Percentiles rank a stretch among this genome's conserved stretches.
phyloP scores from a whole-genome alignment of 371 early-diverging fungal species.

The Modicella reniformis region DNA sequence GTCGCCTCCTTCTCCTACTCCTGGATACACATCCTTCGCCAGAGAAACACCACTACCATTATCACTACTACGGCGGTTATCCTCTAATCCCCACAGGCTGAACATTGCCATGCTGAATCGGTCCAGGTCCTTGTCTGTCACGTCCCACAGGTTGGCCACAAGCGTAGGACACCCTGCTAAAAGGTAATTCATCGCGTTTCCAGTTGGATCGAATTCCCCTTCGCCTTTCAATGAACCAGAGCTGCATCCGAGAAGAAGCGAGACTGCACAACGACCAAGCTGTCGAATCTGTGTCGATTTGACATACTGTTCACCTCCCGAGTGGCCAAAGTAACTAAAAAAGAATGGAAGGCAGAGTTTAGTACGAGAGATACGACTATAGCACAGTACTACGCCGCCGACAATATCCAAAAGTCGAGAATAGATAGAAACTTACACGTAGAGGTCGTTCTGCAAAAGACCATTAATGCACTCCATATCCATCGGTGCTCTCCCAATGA shows the following conservation, averaged over 20 bases:
- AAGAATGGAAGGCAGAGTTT: not conserved
- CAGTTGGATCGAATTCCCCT: slow-evolving; percentile 90
- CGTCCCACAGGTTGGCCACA: slow-evolving; percentile 98
- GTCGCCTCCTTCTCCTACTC: too few relatives aligned
- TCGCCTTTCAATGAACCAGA: slow-evolving; percentile 76
- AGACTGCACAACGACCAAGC: slow-evolving; percentile 74
- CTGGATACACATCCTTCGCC: too few relatives aligned
- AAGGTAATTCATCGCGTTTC: slow-evolving; percentile 82
- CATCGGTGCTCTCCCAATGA: slow-evolving; percentile 74
- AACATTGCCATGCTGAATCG: slow-evolving; percentile 79
- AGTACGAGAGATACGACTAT: not conserved
- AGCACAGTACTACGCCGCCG: not conserved
- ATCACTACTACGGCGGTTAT: slow-evolving; percentile 2
- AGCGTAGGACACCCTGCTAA: slow-evolving; percentile 88
- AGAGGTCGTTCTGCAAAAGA: slow-evolving; percentile 70
- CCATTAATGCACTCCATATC: slow-evolving; percentile 71
- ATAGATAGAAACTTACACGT: slow-evolving; percentile 68
- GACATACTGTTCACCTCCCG: slow-evolving; percentile 91
- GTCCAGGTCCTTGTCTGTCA: slow-evolving; percentile 98
- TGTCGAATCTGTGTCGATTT: slow-evolving; percentile 72
- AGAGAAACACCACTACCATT: not conserved
- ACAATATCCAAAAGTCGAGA: not conserved
- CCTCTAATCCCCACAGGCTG: slow-evolving; percentile 74
- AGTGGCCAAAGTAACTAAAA: slow-evolving; percentile 96
- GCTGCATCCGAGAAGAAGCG: slow-evolving; percentile 92